Conservation (phyloP, 106 monocot genomes). For the Triglochin maritima region DNA sequence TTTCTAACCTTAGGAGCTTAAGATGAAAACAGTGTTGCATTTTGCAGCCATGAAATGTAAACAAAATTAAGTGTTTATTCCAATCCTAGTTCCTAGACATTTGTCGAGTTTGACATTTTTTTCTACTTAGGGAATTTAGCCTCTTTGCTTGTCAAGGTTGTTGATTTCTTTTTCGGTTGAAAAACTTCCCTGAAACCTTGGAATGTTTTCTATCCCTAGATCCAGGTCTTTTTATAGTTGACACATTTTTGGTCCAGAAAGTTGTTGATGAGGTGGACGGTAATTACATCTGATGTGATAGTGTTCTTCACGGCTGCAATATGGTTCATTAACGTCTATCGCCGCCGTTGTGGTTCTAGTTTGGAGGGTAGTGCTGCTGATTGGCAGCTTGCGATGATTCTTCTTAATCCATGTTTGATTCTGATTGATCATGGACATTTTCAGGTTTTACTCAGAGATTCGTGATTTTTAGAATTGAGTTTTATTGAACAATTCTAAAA, state of each 20-base stretch:
- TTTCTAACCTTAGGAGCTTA: no score
- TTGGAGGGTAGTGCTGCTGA: constrained; percentile 3
- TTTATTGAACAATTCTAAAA: not conserved
- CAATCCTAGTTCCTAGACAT: no score
- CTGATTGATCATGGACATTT: constrained; percentile 97
- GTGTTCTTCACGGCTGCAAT: constrained; percentile 75
- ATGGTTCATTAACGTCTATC: constrained; percentile 47
- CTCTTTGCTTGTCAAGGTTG: no score
- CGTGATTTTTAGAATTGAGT: not conserved
- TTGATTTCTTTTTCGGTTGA: no score
- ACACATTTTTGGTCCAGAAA: constrained; percentile 40
- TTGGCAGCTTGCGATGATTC: constrained; percentile 74
- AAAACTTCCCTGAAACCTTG: no score
- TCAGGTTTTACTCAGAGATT: constrained; percentile 27
- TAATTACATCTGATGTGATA: constrained; percentile 70
- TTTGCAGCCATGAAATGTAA: no score
- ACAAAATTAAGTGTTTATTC: no score
- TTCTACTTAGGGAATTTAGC: no score
- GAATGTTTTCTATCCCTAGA: no score
- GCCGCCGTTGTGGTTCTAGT: constrained; percentile 2
- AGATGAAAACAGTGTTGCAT: no score
- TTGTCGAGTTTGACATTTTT: no score
- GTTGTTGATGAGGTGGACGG: constrained; percentile 86
- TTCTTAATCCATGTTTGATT: constrained; percentile 73
- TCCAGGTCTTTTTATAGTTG: not conserved